A percentile compares a stretch with the other conserved stretches of the same genome.
These are phyloP conservation scores for Astragalus membranaceus DNA, from an alignment of 306 rosid genomes.

Conservation along the genomic window DNA sequence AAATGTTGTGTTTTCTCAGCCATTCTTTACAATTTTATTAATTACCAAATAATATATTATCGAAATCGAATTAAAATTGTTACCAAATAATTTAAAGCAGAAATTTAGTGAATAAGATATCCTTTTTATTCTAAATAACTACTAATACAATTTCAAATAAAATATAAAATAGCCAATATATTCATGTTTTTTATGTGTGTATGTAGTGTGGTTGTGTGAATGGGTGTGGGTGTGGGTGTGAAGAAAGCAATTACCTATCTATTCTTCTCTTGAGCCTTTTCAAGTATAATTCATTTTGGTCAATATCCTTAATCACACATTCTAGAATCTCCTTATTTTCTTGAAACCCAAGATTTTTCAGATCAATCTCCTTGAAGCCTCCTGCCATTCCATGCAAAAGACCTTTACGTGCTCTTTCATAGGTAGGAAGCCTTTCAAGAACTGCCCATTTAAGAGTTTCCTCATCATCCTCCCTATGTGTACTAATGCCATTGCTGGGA, in stretches of 20 bases:
- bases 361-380: slow-evolving; percentile 4
- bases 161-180: no score
- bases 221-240: no score
- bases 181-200: no score
- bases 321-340: slow-evolving; percentile 12
- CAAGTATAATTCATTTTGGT: slow-evolving; percentile 13
- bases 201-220: no score
- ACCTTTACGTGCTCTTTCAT: slow-evolving; percentile 15
- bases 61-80: no score
- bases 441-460: slow-evolving; percentile 25
- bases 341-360: slow-evolving; percentile 10
- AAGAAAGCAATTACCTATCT: not conserved
- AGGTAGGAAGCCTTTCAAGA: slow-evolving; percentile 16
- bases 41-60: no score
- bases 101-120: no score
- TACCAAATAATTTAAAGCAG: no score
- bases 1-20: no score
- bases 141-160: no score
- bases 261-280: slow-evolving; percentile 19
- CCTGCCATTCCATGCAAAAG: slow-evolving; percentile 15
- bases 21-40: no score
- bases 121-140: no score
- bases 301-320: not conserved
- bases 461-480: not conserved
- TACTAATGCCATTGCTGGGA: not conserved